Percentiles rank a stretch among this genome's conserved stretches.
These are phyloP conservation scores for Tylopilus sp. DNA, from an alignment of 1,284 basidiomycete species.

Conservation along the genomic window DNA sequence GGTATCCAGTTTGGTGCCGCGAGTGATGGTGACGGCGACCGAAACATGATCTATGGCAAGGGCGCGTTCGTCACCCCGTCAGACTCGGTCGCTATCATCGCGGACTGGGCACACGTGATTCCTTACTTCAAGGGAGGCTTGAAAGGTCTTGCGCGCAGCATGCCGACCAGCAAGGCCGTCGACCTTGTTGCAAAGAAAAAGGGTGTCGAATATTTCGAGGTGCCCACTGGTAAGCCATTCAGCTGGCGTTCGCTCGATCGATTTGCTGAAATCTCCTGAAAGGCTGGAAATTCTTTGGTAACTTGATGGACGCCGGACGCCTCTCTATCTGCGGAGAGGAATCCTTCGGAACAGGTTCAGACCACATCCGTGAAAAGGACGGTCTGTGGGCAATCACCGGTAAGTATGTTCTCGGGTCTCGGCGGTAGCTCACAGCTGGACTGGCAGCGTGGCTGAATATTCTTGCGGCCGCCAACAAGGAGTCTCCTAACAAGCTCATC, in stretches of 20 bases:
- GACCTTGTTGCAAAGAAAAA: slow-evolving; percentile 95
- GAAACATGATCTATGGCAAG: slow-evolving; percentile 99
- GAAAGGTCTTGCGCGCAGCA: slow-evolving; percentile 92
- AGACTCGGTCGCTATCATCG: slow-evolving; percentile 98
- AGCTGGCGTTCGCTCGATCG: neutral
- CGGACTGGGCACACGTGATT: slow-evolving; percentile 93
- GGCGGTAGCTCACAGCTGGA: slow-evolving; percentile 11
- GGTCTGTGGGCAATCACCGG: slow-evolving; percentile 96
- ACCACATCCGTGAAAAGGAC: slow-evolving; percentile 99
- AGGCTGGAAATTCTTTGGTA: slow-evolving; percentile 99
- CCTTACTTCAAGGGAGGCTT: slow-evolving; percentile 95
- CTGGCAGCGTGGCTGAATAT: slow-evolving; percentile 92
- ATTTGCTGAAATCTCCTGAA: neutral
- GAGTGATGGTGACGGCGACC: slow-evolving; percentile 95
- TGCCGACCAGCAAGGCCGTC: slow-evolving; percentile 97
- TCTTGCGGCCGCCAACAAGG: slow-evolving; percentile 87
- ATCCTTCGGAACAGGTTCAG: slow-evolving; percentile 98
- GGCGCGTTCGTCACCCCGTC: slow-evolving; percentile 97
- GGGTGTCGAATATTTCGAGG: slow-evolving; percentile 92
- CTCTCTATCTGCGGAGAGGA: slow-evolving; percentile 99
- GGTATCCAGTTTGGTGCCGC: slow-evolving; percentile 94
- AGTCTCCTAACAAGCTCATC: slow-evolving; percentile 68
- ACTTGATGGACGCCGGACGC: slow-evolving; percentile 97
- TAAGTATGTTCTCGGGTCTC: slow-evolving; percentile 34
- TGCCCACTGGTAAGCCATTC: slow-evolving; percentile 74